Evolutionary conservation across 225 moss, liverwort and hornwort genomes (phyloP).

Genomic region (Marchantia paleacea): DNA sequence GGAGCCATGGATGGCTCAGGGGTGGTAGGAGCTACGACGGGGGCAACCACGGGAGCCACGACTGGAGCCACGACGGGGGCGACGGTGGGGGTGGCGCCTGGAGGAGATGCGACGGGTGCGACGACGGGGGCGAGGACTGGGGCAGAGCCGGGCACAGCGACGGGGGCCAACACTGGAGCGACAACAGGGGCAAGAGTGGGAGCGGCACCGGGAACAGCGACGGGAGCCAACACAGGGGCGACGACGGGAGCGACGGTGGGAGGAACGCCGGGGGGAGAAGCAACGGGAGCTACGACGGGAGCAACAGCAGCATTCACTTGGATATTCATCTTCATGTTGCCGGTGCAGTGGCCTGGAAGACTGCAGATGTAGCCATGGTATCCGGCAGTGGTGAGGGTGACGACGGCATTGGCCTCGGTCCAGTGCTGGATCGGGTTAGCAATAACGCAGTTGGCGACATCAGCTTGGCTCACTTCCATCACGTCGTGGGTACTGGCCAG

Average conservation of each 20-base stretch:
- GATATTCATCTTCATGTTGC: slow-evolving; percentile 29
- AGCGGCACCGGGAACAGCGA: not conserved
- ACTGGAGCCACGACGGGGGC: slow-evolving; percentile 13
- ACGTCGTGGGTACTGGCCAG: slow-evolving; percentile 21
- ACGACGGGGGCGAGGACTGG: not conserved
- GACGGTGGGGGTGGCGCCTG: not conserved
- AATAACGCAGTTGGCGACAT: slow-evolving; percentile 15
- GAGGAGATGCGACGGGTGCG: not conserved
- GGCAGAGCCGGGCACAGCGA: not conserved
- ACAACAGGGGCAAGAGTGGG: not conserved
- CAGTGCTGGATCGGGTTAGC: slow-evolving; percentile 12
- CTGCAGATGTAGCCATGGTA: slow-evolving; percentile 34
- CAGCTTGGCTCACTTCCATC: slow-evolving; percentile 28
- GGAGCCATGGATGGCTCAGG: not conserved
- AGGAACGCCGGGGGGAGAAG: not conserved
- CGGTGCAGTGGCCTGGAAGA: slow-evolving; percentile 19
- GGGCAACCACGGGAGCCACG: not conserved
- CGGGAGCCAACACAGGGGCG: not conserved
- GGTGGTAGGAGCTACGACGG: not conserved
- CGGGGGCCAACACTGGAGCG: not conserved
- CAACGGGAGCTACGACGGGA: not conserved
- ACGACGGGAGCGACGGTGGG: slow-evolving; percentile 9
- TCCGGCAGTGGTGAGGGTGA: slow-evolving; percentile 24
- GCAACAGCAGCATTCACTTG: slow-evolving; percentile 1
- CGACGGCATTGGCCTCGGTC: not conserved